phyloP scores from a whole-genome alignment of 2,329 filamentous ascomycete species.

The Chrysoporthe puriensis region DNA sequence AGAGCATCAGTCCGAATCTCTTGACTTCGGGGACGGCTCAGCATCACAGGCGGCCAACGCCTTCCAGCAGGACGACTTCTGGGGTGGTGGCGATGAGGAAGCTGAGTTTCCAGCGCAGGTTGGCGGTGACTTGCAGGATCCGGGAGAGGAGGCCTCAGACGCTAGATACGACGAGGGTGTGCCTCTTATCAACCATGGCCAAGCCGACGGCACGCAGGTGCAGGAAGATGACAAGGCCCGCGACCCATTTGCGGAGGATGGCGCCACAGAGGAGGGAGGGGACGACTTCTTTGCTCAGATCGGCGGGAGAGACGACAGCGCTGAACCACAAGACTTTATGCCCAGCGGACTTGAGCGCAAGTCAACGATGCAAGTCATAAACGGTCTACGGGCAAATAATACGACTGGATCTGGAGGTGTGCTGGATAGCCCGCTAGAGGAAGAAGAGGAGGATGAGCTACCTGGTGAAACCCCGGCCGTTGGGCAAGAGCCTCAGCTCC shows the following conservation, averaged over 20 bases:
- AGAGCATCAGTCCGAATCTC: conserved; percentile 52
- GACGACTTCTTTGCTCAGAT: conserved; percentile 67
- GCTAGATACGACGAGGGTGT: conserved; percentile 72
- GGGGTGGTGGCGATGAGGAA: conserved; percentile 29
- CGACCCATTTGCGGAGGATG: conserved; percentile 47
- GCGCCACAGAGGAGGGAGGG: conserved; percentile 44
- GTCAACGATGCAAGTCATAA: conserved; percentile 69
- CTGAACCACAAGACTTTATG: conserved; percentile 33
- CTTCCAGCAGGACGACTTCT: conserved; percentile 26
- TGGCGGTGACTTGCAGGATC: conserved; percentile 48
- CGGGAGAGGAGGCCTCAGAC: conserved; percentile 51
- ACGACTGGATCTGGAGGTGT: conserved; percentile 32
- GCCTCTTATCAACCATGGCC: conserved; percentile 57
- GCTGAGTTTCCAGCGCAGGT: conserved; percentile 38
- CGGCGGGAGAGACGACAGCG: conserved; percentile 37
- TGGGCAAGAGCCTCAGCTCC: conserved; percentile 22
- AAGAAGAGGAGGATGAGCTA: conserved; percentile 35
- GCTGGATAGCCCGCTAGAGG: conserved; percentile 39
- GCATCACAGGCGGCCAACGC: conserved; percentile 22
- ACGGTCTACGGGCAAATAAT: conserved; percentile 47
- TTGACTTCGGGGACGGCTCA: conserved; percentile 42
- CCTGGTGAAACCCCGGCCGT: conserved; percentile 9
- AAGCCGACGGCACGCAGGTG: conserved; percentile 33
- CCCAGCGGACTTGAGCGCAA: conserved; percentile 62
- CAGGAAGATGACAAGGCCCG: conserved; percentile 30